Evolutionary conservation across 2,329 filamentous ascomycete genomes (phyloP).

Genomic region (Monosporascus sp.): DNA sequence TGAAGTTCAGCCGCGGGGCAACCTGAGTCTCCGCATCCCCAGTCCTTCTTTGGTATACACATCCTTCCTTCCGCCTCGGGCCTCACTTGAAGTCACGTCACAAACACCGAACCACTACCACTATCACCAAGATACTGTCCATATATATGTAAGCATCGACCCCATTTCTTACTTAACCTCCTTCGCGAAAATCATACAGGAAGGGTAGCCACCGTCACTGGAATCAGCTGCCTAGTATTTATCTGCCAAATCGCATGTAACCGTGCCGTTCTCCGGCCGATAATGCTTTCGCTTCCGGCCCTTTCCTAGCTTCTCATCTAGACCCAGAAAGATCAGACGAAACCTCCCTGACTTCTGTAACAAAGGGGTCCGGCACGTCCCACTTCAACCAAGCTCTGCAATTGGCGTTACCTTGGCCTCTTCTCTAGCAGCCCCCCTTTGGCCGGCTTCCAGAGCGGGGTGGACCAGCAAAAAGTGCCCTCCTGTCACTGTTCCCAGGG

Average conservation of each 20-base stretch:
- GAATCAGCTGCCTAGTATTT: not conserved
- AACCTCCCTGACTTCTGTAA: slow-evolving; percentile 2
- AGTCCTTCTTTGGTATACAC: no score
- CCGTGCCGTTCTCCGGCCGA: not conserved
- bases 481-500: not conserved
- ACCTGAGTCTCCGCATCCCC: no score
- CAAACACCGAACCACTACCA: not conserved
- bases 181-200: slow-evolving; percentile 23
- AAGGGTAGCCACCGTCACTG: not conserved
- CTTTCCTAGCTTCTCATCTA: not conserved
- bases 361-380: not conserved
- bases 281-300: slow-evolving; percentile 5
- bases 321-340: slow-evolving; percentile 8
- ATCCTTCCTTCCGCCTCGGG: no score
- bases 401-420: not conserved
- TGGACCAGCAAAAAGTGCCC: not conserved
- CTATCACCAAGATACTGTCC: not conserved
- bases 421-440: not conserved
- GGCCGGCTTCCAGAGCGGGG: not conserved
- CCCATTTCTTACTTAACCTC: slow-evolving; percentile 6
- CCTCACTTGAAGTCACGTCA: not conserved
- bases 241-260: not conserved
- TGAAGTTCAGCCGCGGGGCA: no score
- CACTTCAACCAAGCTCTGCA: not conserved
- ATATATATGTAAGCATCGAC: not conserved